Evolutionary conservation across 345 rosid genomes (phyloP).

Genomic region (Microcos paniculata): DNA sequence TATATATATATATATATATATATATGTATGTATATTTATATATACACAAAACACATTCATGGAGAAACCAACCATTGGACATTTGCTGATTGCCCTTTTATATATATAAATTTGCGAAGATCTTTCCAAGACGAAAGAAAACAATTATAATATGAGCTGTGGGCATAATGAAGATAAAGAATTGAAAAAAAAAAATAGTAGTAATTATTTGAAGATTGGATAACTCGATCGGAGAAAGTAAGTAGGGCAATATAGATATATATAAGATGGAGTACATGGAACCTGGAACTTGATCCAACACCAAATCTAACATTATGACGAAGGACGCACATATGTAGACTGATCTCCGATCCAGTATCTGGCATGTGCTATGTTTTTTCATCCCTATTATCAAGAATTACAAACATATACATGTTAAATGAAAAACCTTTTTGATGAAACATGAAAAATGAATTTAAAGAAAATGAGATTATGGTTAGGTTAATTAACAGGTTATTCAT

Average conservation of each 20-base stretch:
- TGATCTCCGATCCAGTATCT: background rate
- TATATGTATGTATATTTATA: too few species aligned
- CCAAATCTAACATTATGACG: background rate
- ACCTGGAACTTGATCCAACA: conserved; percentile 3
- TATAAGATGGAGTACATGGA: conserved; percentile 3
- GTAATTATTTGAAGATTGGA: too few species aligned
- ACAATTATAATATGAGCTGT: background rate
- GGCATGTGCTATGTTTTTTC: background rate
- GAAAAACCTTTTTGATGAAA: too few species aligned
- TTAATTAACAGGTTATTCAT: too few species aligned
- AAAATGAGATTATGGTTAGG: too few species aligned
- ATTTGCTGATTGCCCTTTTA: too few species aligned
- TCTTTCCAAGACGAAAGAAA: background rate
- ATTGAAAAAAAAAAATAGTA: too few species aligned
- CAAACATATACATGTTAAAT: too few species aligned
- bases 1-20: too few species aligned
- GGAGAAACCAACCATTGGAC: too few species aligned
- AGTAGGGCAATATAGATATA: background rate
- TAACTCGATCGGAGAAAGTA: too few species aligned
- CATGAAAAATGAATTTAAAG: too few species aligned
- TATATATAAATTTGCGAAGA: background rate
- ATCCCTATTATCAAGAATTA: background rate
- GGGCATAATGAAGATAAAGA: background rate
- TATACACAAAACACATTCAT: background rate
- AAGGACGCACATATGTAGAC: background rate